phyloP scores from a whole-genome alignment of 805 yeast genomes.

The Zygoascus ofunaensis region DNA sequence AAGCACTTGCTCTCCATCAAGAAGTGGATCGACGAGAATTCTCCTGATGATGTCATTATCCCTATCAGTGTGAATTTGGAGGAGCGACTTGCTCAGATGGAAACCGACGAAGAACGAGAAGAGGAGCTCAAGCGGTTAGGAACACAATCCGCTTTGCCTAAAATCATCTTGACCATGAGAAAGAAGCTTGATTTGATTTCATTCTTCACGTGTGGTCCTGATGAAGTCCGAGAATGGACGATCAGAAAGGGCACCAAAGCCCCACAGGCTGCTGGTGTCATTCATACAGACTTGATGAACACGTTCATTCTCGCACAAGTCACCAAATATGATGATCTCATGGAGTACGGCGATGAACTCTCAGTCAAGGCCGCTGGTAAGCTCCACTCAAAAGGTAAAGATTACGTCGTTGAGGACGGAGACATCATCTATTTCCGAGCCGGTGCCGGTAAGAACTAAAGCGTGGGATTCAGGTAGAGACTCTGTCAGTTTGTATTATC shows the following conservation, averaged over 20 bases:
- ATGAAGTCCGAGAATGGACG: slow-evolving; percentile 90
- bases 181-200: slow-evolving; percentile 76
- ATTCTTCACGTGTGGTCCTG: slow-evolving; percentile 92
- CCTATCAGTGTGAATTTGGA: slow-evolving; percentile 91
- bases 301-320: slow-evolving; percentile 76
- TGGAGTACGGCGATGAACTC: slow-evolving; percentile 70
- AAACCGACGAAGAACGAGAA: slow-evolving; percentile 68
- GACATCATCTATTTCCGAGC: slow-evolving; percentile 87
- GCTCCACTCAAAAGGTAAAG: slow-evolving; percentile 86
- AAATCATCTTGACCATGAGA: slow-evolving; percentile 81
- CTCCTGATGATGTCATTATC: slow-evolving; percentile 84
- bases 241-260: slow-evolving; percentile 66
- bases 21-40: slow-evolving; percentile 81
- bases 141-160: slow-evolving; percentile 73
- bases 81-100: slow-evolving; percentile 84
- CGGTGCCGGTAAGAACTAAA: slow-evolving; percentile 75
- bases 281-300: slow-evolving; percentile 75
- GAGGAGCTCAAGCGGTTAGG: slow-evolving; percentile 69
- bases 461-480: too few species aligned
- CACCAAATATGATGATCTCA: slow-evolving; percentile 72
- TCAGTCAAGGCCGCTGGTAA: slow-evolving; percentile 83
- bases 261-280: slow-evolving; percentile 84
- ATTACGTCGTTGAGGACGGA: slow-evolving; percentile 89
- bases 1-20: slow-evolving; percentile 73
- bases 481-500: too few species aligned